These are phyloP conservation scores for Leccinum truebloodii DNA, from an alignment of 768 basidiomycete genomes.

Conservation along the genomic window DNA sequence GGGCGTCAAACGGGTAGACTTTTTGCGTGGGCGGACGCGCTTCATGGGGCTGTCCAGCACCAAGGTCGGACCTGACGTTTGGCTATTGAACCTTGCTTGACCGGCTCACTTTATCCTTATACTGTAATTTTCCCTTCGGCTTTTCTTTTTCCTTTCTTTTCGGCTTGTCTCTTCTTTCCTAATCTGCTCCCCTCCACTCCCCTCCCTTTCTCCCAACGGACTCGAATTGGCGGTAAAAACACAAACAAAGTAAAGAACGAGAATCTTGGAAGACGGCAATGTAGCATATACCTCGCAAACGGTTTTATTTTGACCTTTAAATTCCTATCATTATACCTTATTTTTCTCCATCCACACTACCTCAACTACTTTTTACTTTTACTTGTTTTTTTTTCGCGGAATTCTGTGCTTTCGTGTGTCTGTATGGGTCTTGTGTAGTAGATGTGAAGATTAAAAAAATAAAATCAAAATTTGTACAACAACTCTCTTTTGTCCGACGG, in stretches of 20 bases:
- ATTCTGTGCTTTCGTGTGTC: not conserved
- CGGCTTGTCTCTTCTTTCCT: not conserved
- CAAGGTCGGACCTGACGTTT: constrained; percentile 37
- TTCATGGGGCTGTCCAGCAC: constrained; percentile 50
- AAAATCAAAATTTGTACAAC: constrained; percentile 12
- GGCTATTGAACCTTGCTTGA: constrained; percentile 35
- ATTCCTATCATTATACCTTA: constrained; percentile 29
- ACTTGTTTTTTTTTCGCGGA: not conserved
- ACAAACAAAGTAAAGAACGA: constrained; percentile 10
- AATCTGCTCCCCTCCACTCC: not conserved
- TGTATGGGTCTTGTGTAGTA: constrained; percentile 16
- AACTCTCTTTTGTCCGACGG: not conserved
- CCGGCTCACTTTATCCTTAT: constrained; percentile 26
- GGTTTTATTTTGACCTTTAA: constrained; percentile 9
- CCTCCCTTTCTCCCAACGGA: not conserved
- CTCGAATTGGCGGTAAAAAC: constrained; percentile 15
- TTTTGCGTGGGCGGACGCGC: constrained; percentile 42
- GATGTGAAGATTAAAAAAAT: constrained; percentile 10
- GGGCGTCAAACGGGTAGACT: constrained; percentile 58
- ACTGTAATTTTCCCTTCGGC: constrained; percentile 13
- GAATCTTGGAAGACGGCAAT: constrained; percentile 15
- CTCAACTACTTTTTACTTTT: not conserved
- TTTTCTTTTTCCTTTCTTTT: constrained; percentile 24
- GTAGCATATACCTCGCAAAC: constrained; percentile 23
- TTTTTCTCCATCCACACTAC: too few relatives aligned